Base-by-base conservation (phyloP, 306 rosid species). In the Crataegus laevigata region DNA sequence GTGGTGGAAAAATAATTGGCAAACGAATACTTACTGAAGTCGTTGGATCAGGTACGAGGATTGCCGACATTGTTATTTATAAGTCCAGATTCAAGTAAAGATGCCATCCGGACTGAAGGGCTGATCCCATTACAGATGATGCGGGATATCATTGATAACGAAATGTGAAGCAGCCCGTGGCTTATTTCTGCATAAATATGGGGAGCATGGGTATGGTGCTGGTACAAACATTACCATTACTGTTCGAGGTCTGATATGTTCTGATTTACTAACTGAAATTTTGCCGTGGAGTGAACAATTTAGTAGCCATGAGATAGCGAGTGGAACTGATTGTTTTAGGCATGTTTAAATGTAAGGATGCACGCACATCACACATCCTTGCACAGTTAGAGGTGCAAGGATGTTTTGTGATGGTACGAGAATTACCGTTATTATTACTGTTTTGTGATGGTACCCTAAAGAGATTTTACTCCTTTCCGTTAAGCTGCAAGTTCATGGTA, bases 51-150 rank as follows among this genome's bases (percentile, higher is more conserved):
- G 97, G 97, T 92, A 59, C 82, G 97, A 47, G 96, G 96, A n/a
- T 71, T 94, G 84, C 99, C 99, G 0, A 94, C 97, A 3, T 73
- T 94, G 12, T 86, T 89, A 66, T 94, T 94, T 30, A 82, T 91
- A 18, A 89, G 99, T 77, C 96, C 99, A 4, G 91, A 90, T 82
- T 86, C 96, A 21, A 88, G 64, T 19, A 94, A 94, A 87, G 93
- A 92, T 11, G 97, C 96, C 8, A 90, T 91, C 72, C 84, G 96
- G 36, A 94, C 97, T 0, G 99, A 92, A 82, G 99, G 96, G 60
- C 96, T 92, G 73, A 83, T 94, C 63, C 97, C 99, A 13, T 85
- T 94, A 62, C 96, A 94, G 80, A 92, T 92, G 96, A 92, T 92
- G 97, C 81, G 97, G 32, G 97, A 94, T 43, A 92, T 92, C 69